Evolutionary conservation across 2,329 filamentous ascomycete genomes (phyloP), one percentile per base, ranked within the genome.

Genomic region (Cytospora piceicola): DNA sequence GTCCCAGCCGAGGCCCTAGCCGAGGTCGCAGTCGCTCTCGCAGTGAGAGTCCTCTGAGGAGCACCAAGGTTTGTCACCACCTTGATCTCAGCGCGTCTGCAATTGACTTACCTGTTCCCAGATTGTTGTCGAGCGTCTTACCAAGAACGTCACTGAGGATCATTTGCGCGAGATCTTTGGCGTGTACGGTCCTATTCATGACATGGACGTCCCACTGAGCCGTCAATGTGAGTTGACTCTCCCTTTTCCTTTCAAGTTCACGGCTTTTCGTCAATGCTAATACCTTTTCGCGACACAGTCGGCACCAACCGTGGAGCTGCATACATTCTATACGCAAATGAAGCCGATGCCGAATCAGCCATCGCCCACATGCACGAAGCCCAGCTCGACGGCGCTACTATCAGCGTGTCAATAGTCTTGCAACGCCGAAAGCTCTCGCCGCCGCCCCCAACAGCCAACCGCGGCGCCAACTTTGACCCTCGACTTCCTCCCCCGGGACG

Each of bases 291-390:
- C 9, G 51, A 57, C 51, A 67, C 49, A 68, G 63, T 64, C 72
- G 95, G 92, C 76, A 93, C 89, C 62, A 98, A 98, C 74, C 90
- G 94, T 65, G 94, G 95, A 56, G 96, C 93, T 32, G 95, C 94
- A 36, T 98, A 97, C 76, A 93, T 98, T 69, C 83, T 97, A 52
- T 99, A 90, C 78, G 82, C 88, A 62, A 84, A 90, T 70, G 87
- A 93, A 69, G 82, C 86, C 58, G 90, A 94, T 69, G 94, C 95
- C 29, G 93, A 97, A 78, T 83, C 88, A 17, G 95, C 95, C 32
- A 96, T 97, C 71, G 88, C 94, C 22, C 92, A 96, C 75, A 98
- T 99, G 95, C 95, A 99, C 77, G 95, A 99, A 79, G 93, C 92
- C n/a, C 92, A 96, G 74, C 80, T 97, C 32, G 94, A 97, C 76